phyloP scores from a whole-genome alignment of 306 rosid species.

The Gynostemma pentaphyllum region DNA sequence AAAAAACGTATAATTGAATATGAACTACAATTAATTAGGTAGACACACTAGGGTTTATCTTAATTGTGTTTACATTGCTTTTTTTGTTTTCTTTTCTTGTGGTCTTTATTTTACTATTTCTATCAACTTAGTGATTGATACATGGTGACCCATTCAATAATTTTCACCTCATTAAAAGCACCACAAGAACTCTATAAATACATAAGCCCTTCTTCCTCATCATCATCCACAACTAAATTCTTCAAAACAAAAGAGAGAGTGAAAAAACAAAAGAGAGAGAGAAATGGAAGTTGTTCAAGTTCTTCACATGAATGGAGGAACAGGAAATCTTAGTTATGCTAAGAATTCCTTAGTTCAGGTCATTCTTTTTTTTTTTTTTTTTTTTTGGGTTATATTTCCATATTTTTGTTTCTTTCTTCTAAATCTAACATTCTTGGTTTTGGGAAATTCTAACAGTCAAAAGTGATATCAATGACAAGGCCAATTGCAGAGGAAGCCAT shows the following conservation, averaged over 20 bases:
- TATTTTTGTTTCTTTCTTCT: background rate
- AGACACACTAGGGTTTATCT: too few relatives aligned
- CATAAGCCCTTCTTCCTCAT: too few relatives aligned
- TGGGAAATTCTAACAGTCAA: background rate
- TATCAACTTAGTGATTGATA: too few relatives aligned
- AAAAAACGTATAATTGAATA: too few relatives aligned
- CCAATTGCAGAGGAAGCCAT: constrained; percentile 12
- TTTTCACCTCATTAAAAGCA: background rate
- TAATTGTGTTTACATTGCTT: too few relatives aligned
- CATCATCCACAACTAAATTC: too few relatives aligned
- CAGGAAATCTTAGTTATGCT: constrained; percentile 17
- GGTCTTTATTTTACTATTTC: too few relatives aligned
- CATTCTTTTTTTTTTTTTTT: background rate
- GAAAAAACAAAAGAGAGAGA: background rate
- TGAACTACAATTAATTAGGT: too few relatives aligned
- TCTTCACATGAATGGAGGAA: constrained; percentile 16
- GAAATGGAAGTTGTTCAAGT: constrained; percentile 13
- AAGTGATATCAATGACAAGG: constrained; percentile 2
- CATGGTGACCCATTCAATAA: too few relatives aligned
- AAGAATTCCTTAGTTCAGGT: constrained; percentile 9
- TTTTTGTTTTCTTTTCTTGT: too few relatives aligned
- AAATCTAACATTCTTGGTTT: background rate
- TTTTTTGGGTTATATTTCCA: background rate
- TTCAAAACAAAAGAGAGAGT: background rate
- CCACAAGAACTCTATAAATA: background rate